phyloP scores from a whole-genome alignment of 208 protist genomes.

The Trypanosoma caninum region DNA sequence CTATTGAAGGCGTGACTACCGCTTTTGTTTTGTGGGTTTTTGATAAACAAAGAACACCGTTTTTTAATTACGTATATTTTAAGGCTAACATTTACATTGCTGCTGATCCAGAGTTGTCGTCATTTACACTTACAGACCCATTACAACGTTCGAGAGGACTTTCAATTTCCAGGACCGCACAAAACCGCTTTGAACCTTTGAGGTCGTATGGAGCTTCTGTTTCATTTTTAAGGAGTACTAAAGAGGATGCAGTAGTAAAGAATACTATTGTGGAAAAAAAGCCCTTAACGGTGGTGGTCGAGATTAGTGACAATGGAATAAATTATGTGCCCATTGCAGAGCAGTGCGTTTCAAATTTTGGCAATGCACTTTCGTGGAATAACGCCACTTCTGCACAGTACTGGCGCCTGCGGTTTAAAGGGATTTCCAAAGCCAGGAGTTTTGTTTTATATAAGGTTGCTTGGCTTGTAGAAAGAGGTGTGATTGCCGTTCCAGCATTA shows the following conservation, averaged over 20 bases:
- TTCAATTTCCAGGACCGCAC: background rate
- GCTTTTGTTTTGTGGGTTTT: constrained; percentile 19
- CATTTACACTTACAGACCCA: background rate
- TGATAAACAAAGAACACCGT: background rate
- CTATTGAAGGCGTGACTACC: background rate
- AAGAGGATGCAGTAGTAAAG: constrained; percentile 1
- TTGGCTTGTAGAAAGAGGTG: constrained; percentile 40
- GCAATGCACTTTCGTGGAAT: constrained; percentile 39
- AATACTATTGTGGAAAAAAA: constrained; percentile 1
- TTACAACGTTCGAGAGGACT: background rate
- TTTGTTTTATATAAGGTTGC: constrained; percentile 39
- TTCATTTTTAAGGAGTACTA: background rate
- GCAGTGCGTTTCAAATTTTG: constrained; percentile 8
- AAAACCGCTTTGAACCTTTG: too few species aligned
- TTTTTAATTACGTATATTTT: constrained; percentile 24
- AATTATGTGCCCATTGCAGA: constrained; percentile 56
- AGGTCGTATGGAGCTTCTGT: too few species aligned
- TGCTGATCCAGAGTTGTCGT: background rate
- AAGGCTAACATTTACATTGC: constrained; percentile 1
- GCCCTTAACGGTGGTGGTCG: constrained; percentile 39
- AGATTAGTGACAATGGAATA: constrained; percentile 72
- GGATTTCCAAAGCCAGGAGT: constrained; percentile 12
- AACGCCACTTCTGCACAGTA: too few species aligned
- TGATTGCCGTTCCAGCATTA: constrained; percentile 1
- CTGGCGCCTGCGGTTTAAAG: constrained; percentile 34